Percentiles rank a stretch among this genome's conserved stretches.
phyloP scores from a whole-genome alignment of 179 eudicot species.

The Beta macrorhiza region DNA sequence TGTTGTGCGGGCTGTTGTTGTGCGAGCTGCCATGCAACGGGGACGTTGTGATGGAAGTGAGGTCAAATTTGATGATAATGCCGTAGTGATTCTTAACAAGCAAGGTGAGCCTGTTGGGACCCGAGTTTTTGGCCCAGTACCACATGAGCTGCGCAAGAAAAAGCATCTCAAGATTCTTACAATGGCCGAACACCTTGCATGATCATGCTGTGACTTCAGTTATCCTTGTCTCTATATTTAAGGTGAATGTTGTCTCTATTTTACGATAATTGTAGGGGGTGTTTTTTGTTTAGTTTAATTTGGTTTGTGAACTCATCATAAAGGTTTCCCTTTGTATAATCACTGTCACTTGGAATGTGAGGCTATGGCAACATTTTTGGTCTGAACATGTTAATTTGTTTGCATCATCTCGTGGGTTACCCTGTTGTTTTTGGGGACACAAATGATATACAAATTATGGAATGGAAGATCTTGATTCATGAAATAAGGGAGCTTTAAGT shows the following conservation, averaged over 20 bases:
- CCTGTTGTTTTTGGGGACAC: not conserved
- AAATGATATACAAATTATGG: not conserved
- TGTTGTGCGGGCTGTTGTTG: conserved; percentile 81
- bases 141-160: conserved; percentile 78
- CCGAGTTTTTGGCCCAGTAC: conserved; percentile 82
- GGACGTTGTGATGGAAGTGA: conserved; percentile 89
- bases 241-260: not conserved
- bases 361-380: not conserved
- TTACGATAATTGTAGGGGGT: conserved; percentile 4
- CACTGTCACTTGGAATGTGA: not conserved
- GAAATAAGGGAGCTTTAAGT: too few species aligned
- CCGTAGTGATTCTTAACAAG: conserved; percentile 75
- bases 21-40: conserved; percentile 78
- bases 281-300: not conserved
- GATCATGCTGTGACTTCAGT: not conserved
- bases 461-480: too few species aligned
- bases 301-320: conserved; percentile 1
- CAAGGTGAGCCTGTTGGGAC: conserved; percentile 87
- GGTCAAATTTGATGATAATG: conserved; percentile 86
- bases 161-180: conserved; percentile 89
- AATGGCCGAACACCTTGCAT: conserved; percentile 49
- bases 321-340: not conserved
- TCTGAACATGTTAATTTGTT: not conserved
- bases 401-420: not conserved
- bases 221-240: not conserved